Conservation (phyloP, 2,329 filamentous ascomycete genomes). For the Amauroascus verrucosus region DNA sequence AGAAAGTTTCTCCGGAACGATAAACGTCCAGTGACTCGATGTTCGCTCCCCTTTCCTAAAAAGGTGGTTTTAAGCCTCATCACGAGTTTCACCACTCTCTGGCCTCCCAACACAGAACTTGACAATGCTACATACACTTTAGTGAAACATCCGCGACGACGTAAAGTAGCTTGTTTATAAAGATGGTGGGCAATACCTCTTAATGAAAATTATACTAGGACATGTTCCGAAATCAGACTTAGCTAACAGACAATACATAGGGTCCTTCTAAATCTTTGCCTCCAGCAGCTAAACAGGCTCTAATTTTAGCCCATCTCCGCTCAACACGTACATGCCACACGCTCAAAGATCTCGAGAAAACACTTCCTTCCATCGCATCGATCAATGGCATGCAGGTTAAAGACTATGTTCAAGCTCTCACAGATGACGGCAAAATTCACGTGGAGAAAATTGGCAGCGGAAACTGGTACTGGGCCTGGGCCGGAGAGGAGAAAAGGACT, state of each 20-base stretch:
- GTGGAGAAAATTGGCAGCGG: constrained; percentile 61
- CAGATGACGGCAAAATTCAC: constrained; percentile 51
- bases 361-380: constrained; percentile 49
- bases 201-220: background rate
- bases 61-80: constrained; percentile 6
- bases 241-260: constrained; percentile 10
- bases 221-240: background rate
- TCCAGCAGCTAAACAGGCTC: constrained; percentile 48
- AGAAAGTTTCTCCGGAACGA: too few species aligned
- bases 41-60: constrained; percentile 1
- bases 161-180: background rate
- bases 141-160: too few species aligned
- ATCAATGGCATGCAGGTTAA: constrained; percentile 59
- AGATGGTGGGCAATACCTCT: background rate
- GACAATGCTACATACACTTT: too few species aligned
- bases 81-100: background rate
- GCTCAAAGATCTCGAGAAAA: constrained; percentile 59
- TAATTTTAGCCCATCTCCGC: constrained; percentile 51
- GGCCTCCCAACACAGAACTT: background rate
- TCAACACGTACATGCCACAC: constrained; percentile 52
- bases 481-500: constrained; percentile 43
- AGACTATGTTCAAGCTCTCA: constrained; percentile 53
- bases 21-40: background rate
- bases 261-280: constrained; percentile 43
- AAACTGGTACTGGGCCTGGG: constrained; percentile 64